Evolutionary conservation across 2,329 filamentous ascomycete genomes (phyloP), one percentile per base, ranked within the genome.

Genomic region (Cladophialophora carrionii): DNA sequence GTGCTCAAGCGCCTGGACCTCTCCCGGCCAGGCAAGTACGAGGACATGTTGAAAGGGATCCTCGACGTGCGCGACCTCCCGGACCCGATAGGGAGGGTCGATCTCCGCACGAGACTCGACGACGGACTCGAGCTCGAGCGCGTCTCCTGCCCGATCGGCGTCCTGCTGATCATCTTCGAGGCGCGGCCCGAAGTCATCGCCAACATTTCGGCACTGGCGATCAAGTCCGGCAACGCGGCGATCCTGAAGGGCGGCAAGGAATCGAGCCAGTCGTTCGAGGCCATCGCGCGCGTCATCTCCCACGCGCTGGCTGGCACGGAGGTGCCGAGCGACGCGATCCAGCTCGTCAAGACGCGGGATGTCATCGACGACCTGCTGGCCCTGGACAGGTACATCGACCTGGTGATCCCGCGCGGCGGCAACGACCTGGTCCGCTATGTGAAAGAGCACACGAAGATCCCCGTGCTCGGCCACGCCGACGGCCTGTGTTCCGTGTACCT

Each of bases 121-220:
- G 90, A 97, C 71, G 90, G 88, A 60, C 84, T 99, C 60, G 84
- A 89, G 59, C 84, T 99, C 65, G 92, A 96, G 75, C 88, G 93
- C 68, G 90, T 96, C 54, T 92, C 91, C 48, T 96, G 92, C 76
- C 95, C 95, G 5, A 98, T 99, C 72, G 95, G 95, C 65, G 93
- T 98, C n/a, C 86, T 99, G 49, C 85, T 99, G 71, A 95, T 99
- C 79, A 98, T 99, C 74, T 99, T 99, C 75, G 95, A 99, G 80
- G 95, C 95, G 41, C 90, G 95, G 7, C 95, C 95, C 6, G 95
- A 99, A 79, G 95, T 99, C 70, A 97, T 99, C 74, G 95, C 94
- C 75, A 99, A 99, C 78, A 98, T 99, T 74, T 92, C 95, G 68
- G 91, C 93, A 3, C 84, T 99, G 26, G 93, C 95, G 43, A 91